Evolutionary conservation across 805 yeast genomes (phyloP).

Genomic region (Grigorovia jiainica): DNA sequence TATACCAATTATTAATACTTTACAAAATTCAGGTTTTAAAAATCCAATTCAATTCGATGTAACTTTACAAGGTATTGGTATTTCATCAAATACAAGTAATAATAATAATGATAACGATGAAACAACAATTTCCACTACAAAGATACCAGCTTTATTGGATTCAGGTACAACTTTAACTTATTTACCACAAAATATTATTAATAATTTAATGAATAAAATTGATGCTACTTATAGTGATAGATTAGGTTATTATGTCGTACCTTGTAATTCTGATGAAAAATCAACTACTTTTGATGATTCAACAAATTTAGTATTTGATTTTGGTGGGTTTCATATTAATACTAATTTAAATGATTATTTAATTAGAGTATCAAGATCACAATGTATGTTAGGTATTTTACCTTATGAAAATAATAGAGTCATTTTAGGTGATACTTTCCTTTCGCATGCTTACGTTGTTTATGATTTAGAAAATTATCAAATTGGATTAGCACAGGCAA

Average conservation of each 20-base stretch:
- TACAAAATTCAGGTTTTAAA: slow-evolving; percentile 9
- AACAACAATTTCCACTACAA: slow-evolving; percentile 20
- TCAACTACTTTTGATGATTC: slow-evolving; percentile 26
- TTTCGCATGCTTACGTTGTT: slow-evolving; percentile 48
- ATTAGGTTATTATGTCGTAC: slow-evolving; percentile 38
- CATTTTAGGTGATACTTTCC: slow-evolving; percentile 50
- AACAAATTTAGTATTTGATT: slow-evolving; percentile 38
- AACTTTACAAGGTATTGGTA: slow-evolving; percentile 25
- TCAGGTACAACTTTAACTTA: slow-evolving; percentile 38
- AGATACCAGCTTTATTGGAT: slow-evolving; percentile 35
- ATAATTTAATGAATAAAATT: slow-evolving; percentile 30
- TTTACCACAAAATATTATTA: slow-evolving; percentile 33
- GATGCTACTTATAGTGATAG: slow-evolving; percentile 35
- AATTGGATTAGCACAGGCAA: slow-evolving; percentile 42
- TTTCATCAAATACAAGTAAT: slow-evolving; percentile 9
- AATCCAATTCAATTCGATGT: slow-evolving; percentile 27
- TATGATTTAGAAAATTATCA: slow-evolving; percentile 43
- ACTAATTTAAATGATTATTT: slow-evolving; percentile 38
- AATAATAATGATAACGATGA: slow-evolving; percentile 6
- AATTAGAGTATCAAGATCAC: slow-evolving; percentile 12
- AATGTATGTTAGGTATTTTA: slow-evolving; percentile 38
- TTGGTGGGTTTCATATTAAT: slow-evolving; percentile 52
- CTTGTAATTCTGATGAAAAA: slow-evolving; percentile 32
- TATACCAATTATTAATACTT: slow-evolving; percentile 24
- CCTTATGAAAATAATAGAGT: slow-evolving; percentile 18